These are phyloP conservation scores for Exophiala aquamarina DNA, from an alignment of 2,329 filamentous ascomycete species.

Conservation along the genomic window DNA sequence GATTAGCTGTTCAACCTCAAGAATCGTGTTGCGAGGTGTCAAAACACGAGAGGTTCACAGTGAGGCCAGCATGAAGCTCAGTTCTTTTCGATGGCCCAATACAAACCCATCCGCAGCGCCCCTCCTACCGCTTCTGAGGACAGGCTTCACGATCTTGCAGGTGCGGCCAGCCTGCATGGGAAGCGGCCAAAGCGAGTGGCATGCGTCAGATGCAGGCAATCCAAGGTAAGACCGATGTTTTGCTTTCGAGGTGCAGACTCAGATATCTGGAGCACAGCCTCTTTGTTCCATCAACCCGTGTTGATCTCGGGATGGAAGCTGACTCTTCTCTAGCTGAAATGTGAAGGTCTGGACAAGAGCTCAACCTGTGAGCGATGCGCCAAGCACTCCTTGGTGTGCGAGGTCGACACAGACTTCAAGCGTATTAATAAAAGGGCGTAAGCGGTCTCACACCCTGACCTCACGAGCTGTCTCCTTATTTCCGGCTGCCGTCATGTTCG, in stretches of 20 bases:
- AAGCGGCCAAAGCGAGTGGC: constrained; percentile 8
- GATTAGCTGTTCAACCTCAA: no score
- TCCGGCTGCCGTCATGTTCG: neutral
- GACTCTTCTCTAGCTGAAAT: constrained; percentile 5
- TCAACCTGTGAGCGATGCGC: constrained; percentile 6
- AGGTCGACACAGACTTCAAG: constrained; percentile 10
- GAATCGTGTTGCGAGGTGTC: no score
- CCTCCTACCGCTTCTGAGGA: neutral
- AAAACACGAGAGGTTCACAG: no score
- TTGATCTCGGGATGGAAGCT: neutral
- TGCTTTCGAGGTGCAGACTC: no score
- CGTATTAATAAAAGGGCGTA: constrained; percentile 13
- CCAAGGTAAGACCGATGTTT: constrained; percentile 6
- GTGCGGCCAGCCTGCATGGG: neutral
- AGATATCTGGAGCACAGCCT: no score
- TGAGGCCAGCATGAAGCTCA: no score
- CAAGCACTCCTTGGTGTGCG: constrained; percentile 4
- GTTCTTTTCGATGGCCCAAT: neutral
- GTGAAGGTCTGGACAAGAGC: constrained; percentile 5
- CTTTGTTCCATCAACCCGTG: no score
- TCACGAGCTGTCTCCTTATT: neutral
- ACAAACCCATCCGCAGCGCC: constrained; percentile 2
- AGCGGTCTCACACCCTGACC: neutral
- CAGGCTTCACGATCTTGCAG: neutral
- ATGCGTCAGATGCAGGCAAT: constrained; percentile 12